Percentiles rank a stretch among this genome's conserved stretches.
These are phyloP conservation scores for Shiraia bambusicola DNA, from an alignment of 2,329 filamentous ascomycete genomes.

Conservation along the genomic window DNA sequence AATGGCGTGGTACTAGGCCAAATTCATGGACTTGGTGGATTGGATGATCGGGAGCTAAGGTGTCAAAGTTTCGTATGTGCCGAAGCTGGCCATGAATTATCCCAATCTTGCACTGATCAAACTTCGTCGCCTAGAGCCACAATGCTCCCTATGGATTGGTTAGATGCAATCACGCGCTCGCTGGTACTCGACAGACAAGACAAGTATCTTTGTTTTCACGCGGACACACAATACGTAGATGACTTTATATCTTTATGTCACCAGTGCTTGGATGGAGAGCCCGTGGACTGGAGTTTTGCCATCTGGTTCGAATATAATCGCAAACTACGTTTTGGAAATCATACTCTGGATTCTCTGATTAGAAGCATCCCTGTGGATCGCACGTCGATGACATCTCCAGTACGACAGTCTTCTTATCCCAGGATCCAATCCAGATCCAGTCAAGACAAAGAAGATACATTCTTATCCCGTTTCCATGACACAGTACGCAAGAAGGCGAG, in stretches of 20 bases:
- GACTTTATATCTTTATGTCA: conserved; percentile 33
- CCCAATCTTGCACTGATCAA: conserved; percentile 11
- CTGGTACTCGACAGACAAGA: conserved; percentile 34
- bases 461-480: conserved; percentile 33
- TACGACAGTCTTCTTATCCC: conserved; percentile 18
- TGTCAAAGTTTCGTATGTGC: conserved; percentile 30
- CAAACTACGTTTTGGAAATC: conserved; percentile 15
- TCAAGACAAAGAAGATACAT: conserved; percentile 23
- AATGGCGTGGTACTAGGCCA: conserved; percentile 27
- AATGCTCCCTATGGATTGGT: conserved; percentile 18
- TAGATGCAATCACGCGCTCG: conserved; percentile 26
- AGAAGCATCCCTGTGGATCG: conserved; percentile 4
- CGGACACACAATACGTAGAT: conserved; percentile 25
- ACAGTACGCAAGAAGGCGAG: conserved; percentile 34
- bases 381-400: conserved; percentile 7
- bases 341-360: conserved; percentile 20
- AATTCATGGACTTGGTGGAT: conserved; percentile 27
- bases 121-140: conserved; percentile 6
- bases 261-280: conserved; percentile 18
- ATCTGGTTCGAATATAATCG: conserved; percentile 32
- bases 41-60: conserved; percentile 28
- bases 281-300: conserved; percentile 28
- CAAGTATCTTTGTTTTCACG: conserved; percentile 33
- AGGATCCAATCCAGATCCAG: conserved; percentile 10
- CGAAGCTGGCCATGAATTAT: conserved; percentile 14